Evolutionary conservation across 805 yeast genomes (phyloP).

Genomic region (Cyberlindnera maritima): DNA sequence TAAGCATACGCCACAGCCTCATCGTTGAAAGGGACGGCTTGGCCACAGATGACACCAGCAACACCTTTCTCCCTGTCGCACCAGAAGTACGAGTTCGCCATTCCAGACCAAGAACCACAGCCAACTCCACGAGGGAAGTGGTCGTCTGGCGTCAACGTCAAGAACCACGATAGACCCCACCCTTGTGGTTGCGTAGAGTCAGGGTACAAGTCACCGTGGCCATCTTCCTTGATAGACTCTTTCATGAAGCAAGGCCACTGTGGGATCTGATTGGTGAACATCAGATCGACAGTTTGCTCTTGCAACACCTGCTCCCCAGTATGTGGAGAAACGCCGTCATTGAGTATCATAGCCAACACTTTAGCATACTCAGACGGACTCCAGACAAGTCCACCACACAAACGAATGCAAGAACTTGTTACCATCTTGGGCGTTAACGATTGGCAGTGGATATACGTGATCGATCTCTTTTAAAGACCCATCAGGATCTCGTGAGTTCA

Average conservation of each 20-base stretch:
- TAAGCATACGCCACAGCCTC: too few species aligned
- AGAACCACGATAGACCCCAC: conserved; percentile 11
- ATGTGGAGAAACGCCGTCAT: conserved; percentile 36
- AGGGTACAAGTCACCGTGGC: background rate
- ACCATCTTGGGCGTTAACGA: too few species aligned
- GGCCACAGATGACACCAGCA: conserved; percentile 39
- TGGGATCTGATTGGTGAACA: conserved; percentile 34
- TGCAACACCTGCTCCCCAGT: conserved; percentile 33
- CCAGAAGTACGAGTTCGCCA: conserved; percentile 40
- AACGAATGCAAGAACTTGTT: too few species aligned
- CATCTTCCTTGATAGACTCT: conserved; percentile 1
- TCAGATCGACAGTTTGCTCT: conserved; percentile 32
- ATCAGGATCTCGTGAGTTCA: conserved; percentile 22
- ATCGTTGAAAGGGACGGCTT: conserved; percentile 36
- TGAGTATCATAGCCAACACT: conserved; percentile 38
- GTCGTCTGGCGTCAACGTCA: conserved; percentile 22
- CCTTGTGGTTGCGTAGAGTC: conserved; percentile 21
- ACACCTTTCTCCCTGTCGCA: conserved; percentile 36
- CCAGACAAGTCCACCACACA: too few species aligned
- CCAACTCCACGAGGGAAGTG: conserved; percentile 38
- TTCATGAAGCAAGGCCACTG: conserved; percentile 18
- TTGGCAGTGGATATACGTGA: too few species aligned
- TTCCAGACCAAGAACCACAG: conserved; percentile 40
- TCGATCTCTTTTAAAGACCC: too few species aligned
- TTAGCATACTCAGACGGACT: conserved; percentile 38